Conservation (phyloP, 768 basidiomycete species). For the Imleria badia region DNA sequence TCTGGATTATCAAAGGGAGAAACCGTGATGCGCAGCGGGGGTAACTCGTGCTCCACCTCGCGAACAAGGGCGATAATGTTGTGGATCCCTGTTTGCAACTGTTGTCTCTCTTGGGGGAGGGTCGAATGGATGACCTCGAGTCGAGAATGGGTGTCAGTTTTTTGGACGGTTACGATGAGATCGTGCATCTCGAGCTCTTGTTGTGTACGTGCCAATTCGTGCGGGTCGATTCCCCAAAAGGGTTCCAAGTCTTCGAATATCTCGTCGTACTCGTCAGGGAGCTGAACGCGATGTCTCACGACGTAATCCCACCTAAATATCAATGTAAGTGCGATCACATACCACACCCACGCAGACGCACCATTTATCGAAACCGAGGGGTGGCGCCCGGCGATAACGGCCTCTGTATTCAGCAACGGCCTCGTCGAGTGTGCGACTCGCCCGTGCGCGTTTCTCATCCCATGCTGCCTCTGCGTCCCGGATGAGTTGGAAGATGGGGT, state of each 20-base stretch:
- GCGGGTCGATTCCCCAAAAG: conserved; percentile 38
- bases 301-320: conserved; percentile 43
- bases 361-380: conserved; percentile 45
- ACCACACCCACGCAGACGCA: conserved; percentile 9
- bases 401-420: conserved; percentile 40
- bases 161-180: conserved; percentile 26
- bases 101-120: conserved; percentile 1
- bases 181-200: conserved; percentile 18
- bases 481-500: conserved; percentile 48
- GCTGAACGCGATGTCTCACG: conserved; percentile 35
- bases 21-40: conserved; percentile 32
- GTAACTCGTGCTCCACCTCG: conserved; percentile 30
- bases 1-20: conserved; percentile 31
- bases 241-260: conserved; percentile 39
- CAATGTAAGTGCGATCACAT: neutral
- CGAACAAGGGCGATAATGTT: conserved; percentile 25
- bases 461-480: conserved; percentile 36
- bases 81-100: neutral
- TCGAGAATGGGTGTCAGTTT: conserved; percentile 2
- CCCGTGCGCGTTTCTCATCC: conserved; percentile 33
- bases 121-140: conserved; percentile 20
- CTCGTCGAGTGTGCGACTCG: conserved; percentile 37
- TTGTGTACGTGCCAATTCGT: conserved; percentile 20
- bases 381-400: conserved; percentile 36
- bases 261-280: conserved; percentile 50